A percentile compares a stretch with the other conserved stretches of the same genome.
Conservation (phyloP, 352 stramenopile genomes). For the Phytophthora uliginosa region DNA sequence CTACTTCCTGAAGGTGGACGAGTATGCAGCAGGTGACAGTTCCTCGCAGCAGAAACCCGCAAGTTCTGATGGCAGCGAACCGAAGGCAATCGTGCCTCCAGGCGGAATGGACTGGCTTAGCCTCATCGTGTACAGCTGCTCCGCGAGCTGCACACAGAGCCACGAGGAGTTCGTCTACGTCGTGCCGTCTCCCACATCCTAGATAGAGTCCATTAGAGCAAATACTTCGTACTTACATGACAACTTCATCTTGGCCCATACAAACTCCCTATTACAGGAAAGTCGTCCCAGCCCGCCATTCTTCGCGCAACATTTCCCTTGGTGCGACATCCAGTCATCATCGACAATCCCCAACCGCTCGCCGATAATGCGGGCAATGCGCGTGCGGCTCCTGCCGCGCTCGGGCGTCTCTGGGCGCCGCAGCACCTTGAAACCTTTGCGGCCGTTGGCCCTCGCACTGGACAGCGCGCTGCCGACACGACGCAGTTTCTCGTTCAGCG, state of each 20-base stretch:
- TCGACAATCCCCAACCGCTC: slow-evolving; percentile 22
- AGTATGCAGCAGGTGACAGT: slow-evolving; percentile 43
- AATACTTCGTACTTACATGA: neutral
- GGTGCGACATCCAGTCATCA: slow-evolving; percentile 16
- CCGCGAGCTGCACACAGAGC: slow-evolving; percentile 67
- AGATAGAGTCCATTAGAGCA: slow-evolving; percentile 1
- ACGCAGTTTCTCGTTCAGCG: slow-evolving; percentile 54
- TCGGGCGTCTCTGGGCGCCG: slow-evolving; percentile 9
- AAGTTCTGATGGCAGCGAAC: neutral
- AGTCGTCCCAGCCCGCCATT: neutral
- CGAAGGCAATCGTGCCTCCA: slow-evolving; percentile 14
- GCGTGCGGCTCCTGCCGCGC: slow-evolving; percentile 23
- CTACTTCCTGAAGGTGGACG: slow-evolving; percentile 89
- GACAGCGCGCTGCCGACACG: neutral
- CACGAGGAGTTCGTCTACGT: slow-evolving; percentile 81
- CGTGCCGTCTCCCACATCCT: slow-evolving; percentile 45
- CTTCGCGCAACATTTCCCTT: slow-evolving; percentile 32
- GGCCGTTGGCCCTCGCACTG: slow-evolving; percentile 7
- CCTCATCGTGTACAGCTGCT: slow-evolving; percentile 82
- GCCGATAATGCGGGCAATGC: slow-evolving; percentile 25
- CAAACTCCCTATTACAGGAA: neutral
- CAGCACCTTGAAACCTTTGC: slow-evolving; percentile 20
- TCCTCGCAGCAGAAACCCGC: slow-evolving; percentile 14
- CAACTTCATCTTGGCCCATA: slow-evolving; percentile 1
- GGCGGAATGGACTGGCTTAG: slow-evolving; percentile 88